Evolutionary conservation across 805 yeast genomes (phyloP), one percentile per base, ranked within the genome.

Genomic region (Pichia cephalocereana): DNA sequence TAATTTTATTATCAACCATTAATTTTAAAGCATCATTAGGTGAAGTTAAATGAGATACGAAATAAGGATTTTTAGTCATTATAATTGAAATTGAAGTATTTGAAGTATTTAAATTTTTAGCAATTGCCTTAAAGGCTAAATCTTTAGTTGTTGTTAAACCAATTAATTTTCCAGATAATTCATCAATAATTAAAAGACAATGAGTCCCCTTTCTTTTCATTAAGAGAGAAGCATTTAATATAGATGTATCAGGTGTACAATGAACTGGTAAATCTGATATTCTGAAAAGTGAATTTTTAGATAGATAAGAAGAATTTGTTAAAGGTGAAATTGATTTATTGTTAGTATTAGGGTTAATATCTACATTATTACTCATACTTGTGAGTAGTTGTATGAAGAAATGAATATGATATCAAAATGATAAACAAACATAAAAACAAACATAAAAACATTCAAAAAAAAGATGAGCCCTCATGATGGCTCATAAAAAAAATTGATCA

Each of bases 121-220:
- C 70, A 15, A 67, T 65, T 6, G 69, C 74, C 37, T 72, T 61
- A 38, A 70, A 70, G 0, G 76, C 76, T n/a, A 72, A 56, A 53
- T 72, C 77, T 50, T 70, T 71, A 0, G 77, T 70, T 1, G 77
- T 72, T 43, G 70, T 61, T 8, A 72, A 56, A 1, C 76, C 77
- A n/a, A 66, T 51, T 19, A 69, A 52, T 44, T 57, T 57, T 7
- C 54, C 57, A 6, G 63, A 51, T 9, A 44, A 52, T 36, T 48
- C 48, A 41, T 62, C 65, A 38, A 60, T 65, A 14, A 72, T 70
- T 6, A 71, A 57, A 4, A 70, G 63, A 54, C 76, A 72, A 51
- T 71, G 71, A n/a, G 64, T 63, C 37, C 71, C 54, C 32, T 60
- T 57, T n/a, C 64, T 63, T 11, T 65, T 64, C 75, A 72, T 70